Evolutionary conservation across 345 rosid species (phyloP), one percentile per base, ranked within the genome.

Genomic region (Sapria himalayana): DNA sequence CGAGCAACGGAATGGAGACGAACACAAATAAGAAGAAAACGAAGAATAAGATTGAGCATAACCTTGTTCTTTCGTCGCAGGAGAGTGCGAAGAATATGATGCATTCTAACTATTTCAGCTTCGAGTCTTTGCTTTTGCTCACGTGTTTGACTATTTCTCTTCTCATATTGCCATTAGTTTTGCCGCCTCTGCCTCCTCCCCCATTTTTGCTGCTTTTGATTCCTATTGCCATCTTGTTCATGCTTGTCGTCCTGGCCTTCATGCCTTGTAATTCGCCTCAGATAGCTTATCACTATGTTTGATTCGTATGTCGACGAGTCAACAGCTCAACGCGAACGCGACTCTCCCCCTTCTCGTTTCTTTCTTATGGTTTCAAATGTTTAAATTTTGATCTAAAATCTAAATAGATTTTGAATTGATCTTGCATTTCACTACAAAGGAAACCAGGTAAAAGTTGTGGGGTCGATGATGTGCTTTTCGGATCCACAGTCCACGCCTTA

Each of bases 131-230:
- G 56, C 46, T 70, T 31, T 9, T 78, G 35, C 66, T 81, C 25
- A 21, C 71, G 10, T 61, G 79, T 47, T 60, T 81, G 12, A 78
- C 94, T 3, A 79, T 65, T 4, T 78, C 79, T 0, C 54, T 81
- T 46, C 58, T 81, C 65, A 60, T 81, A 41, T 66, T 81, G n/a
- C 94, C 94, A 1, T 40, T 81, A 69, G 50, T 81, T 17, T 77
- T 81, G 3, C 91, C 91, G 0, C 94, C 91, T 2, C 52, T 81
- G 68, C 91, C 91, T 15, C 94, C 85, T 0, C 94, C 94, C 2
- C 94, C 94, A 0, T 74, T 74, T 36, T 43, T 78, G 82, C 29
- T 81, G 50, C 85, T 81, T 27, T 45, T 81, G 58, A 57, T 81
- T 48, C 91, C 94, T 9, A 62, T 81, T 33, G 77, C 62, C 34